Conservation (phyloP, 805 yeast genomes). For the Saccharomycopsis olivae region DNA sequence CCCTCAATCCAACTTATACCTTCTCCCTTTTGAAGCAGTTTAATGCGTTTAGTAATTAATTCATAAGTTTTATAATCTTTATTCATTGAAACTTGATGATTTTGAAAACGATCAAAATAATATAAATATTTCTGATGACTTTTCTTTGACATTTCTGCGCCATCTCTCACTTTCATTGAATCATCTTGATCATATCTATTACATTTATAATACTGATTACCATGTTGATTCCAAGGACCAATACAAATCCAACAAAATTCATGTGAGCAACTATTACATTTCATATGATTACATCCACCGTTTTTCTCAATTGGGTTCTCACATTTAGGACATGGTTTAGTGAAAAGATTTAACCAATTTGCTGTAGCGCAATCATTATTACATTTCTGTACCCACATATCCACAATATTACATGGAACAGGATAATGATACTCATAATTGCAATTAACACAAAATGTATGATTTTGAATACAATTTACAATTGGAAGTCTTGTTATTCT, state of each 20-base stretch:
- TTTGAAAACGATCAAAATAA: conserved; percentile 61
- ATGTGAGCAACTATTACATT: conserved; percentile 62
- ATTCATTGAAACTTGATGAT: conserved; percentile 66
- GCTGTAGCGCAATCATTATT: conserved; percentile 81
- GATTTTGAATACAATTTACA: conserved; percentile 56
- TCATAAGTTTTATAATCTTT: conserved; percentile 57
- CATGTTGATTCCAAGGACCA: conserved; percentile 66
- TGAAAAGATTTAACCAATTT: conserved; percentile 77
- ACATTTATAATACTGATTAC: conserved; percentile 55
- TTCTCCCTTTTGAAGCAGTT: conserved; percentile 49
- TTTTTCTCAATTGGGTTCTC: conserved; percentile 72
- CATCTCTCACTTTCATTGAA: conserved; percentile 14
- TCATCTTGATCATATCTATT: conserved; percentile 41
- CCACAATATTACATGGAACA: conserved; percentile 62
- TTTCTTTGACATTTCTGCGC: conserved; percentile 30
- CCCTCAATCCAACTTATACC: conserved; percentile 81
- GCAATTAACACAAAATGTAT: conserved; percentile 74
- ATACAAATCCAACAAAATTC: conserved; percentile 94
- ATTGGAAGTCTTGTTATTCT: conserved; percentile 38
- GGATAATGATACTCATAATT: conserved; percentile 72
- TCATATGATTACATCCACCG: conserved; percentile 98
- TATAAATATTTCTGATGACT: conserved; percentile 59
- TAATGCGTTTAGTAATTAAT: conserved; percentile 54
- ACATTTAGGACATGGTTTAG: conserved; percentile 83
- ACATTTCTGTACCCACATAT: conserved; percentile 68